Evolutionary conservation across 2,329 filamentous ascomycete species (phyloP).

Genomic region (Cladosporium austrohemisphaericum): DNA sequence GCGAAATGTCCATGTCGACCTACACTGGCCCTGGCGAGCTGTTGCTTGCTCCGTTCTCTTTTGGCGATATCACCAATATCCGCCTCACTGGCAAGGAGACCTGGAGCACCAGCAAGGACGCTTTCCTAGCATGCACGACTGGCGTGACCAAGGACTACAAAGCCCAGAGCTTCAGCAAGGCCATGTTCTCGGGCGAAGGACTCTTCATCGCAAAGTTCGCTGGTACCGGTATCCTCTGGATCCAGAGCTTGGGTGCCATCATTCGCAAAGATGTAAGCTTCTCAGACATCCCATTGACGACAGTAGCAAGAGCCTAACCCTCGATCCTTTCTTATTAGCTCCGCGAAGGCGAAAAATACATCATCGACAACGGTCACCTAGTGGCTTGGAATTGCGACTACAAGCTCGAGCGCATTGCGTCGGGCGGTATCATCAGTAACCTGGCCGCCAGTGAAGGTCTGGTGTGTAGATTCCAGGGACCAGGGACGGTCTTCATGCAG

Average conservation of each 20-base stretch:
- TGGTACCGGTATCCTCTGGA: constrained; percentile 78
- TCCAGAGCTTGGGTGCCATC: constrained; percentile 91
- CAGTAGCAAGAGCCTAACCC: no score
- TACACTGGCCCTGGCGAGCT: constrained; percentile 91
- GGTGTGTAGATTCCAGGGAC: constrained; percentile 88
- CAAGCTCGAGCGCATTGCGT: constrained; percentile 80
- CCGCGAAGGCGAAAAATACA: constrained; percentile 73
- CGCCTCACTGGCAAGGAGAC: constrained; percentile 66
- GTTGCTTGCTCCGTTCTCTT: constrained; percentile 70
- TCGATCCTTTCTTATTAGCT: constrained; percentile 35
- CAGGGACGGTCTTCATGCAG: constrained; percentile 88
- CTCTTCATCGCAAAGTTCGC: constrained; percentile 84
- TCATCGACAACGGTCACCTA: constrained; percentile 68
- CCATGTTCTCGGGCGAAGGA: constrained; percentile 90
- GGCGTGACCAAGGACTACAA: constrained; percentile 87
- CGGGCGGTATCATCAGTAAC: constrained; percentile 88
- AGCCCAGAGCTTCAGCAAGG: constrained; percentile 75
- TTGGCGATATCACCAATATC: constrained; percentile 83
- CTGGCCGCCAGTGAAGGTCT: constrained; percentile 79
- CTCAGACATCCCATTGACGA: no score
- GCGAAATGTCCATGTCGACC: constrained; percentile 71
- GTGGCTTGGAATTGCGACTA: constrained; percentile 98
- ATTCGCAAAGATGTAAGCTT: constrained; percentile 84
- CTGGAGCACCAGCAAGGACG: constrained; percentile 84
- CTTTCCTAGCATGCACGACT: constrained; percentile 79